Evolutionary conservation across 495 filamentous ascomycete genomes (phyloP).

Genomic region (Chaetomium cochliodes): DNA sequence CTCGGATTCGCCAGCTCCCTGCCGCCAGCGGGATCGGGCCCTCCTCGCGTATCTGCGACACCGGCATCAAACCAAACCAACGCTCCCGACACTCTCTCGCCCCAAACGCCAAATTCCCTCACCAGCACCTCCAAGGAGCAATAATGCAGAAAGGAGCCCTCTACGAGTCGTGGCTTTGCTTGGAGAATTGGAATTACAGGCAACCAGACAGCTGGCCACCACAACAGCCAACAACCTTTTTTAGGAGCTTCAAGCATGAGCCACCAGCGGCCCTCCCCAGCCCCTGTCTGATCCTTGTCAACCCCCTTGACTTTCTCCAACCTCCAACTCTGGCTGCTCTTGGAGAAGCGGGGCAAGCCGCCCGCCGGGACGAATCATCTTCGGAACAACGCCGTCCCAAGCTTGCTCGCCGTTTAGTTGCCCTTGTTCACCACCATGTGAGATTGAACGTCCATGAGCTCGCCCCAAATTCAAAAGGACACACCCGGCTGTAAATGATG

Average conservation of each 20-base stretch:
- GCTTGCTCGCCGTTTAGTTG: background rate
- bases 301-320: background rate
- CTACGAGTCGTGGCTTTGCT: background rate
- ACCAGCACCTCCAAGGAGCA: background rate
- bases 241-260: background rate
- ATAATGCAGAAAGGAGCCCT: background rate
- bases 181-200: background rate
- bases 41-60: slow-evolving; percentile 14
- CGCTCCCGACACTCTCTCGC: background rate
- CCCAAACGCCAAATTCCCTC: background rate
- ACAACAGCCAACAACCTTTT: background rate
- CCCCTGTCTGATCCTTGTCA: background rate
- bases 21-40: slow-evolving; percentile 5
- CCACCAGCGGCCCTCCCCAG: background rate
- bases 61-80: background rate
- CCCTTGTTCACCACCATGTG: background rate
- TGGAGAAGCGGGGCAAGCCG: background rate
- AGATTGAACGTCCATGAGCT: background rate
- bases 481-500: too few relatives aligned
- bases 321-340: background rate
- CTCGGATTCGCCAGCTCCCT: slow-evolving; percentile 20
- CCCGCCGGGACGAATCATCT: background rate
- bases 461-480: too few relatives aligned
- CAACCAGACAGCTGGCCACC: background rate
- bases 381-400: background rate